Conservation (phyloP, 2,329 filamentous ascomycete species). For the Neofusicoccum laricinum region DNA sequence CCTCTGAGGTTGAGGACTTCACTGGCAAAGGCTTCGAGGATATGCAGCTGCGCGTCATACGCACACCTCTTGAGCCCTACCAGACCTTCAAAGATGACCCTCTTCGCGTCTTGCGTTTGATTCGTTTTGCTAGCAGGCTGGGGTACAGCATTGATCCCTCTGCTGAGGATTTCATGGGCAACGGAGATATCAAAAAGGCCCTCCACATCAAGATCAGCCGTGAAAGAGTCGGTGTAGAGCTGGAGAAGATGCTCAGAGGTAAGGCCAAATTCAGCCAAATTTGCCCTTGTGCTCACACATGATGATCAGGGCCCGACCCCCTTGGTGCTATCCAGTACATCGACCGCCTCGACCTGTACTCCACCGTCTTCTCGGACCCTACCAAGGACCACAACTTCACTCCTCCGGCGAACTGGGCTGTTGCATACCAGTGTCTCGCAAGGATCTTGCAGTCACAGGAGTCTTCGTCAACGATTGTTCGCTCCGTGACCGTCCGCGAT, state of each 20-base stretch:
- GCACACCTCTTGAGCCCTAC: slow-evolving; percentile 81
- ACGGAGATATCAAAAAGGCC: slow-evolving; percentile 73
- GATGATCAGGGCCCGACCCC: slow-evolving; percentile 54
- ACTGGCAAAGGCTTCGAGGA: slow-evolving; percentile 72
- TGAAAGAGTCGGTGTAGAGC: slow-evolving; percentile 80
- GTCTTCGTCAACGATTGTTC: not conserved
- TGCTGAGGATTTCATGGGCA: slow-evolving; percentile 70
- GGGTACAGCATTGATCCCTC: slow-evolving; percentile 72
- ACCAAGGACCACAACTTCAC: slow-evolving; percentile 48
- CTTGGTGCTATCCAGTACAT: slow-evolving; percentile 62
- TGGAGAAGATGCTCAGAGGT: slow-evolving; percentile 82
- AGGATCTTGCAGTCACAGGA: not conserved
- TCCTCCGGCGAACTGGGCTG: slow-evolving; percentile 62
- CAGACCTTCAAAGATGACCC: slow-evolving; percentile 96
- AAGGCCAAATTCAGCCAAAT: slow-evolving; percentile 36
- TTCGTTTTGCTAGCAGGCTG: slow-evolving; percentile 85
- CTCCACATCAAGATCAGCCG: slow-evolving; percentile 87
- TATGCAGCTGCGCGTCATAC: slow-evolving; percentile 68
- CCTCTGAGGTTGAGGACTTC: slow-evolving; percentile 77
- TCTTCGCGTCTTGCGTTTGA: slow-evolving; percentile 77
- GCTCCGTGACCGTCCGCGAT: slow-evolving; percentile 55
- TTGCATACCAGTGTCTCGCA: slow-evolving; percentile 61
- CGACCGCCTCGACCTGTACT: slow-evolving; percentile 65
- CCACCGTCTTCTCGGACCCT: slow-evolving; percentile 71
- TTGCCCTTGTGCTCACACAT: not conserved